Conservation (phyloP, 2,329 filamentous ascomycete genomes). For the Fusarium albidum region DNA sequence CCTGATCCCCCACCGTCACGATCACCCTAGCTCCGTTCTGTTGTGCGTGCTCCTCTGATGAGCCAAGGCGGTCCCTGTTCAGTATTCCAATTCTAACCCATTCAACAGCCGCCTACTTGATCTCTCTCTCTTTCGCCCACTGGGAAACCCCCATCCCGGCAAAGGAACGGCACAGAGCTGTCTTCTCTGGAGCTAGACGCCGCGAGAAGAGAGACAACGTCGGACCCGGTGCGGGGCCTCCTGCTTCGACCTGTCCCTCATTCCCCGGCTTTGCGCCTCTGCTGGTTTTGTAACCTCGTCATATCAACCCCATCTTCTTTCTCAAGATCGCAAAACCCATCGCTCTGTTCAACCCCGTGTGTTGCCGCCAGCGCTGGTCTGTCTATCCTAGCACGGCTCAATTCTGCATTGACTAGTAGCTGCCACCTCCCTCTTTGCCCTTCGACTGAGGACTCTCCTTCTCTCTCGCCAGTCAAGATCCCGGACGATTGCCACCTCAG, state of each 20-base stretch:
- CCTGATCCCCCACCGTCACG: constrained; percentile 38
- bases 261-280: constrained; percentile 33
- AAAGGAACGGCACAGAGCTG: constrained; percentile 32
- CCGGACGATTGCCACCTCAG: constrained; percentile 12
- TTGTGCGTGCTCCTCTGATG: constrained; percentile 33
- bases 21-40: constrained; percentile 22
- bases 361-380: constrained; percentile 4
- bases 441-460: constrained; percentile 6
- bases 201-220: constrained; percentile 42
- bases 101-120: constrained; percentile 27
- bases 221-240: constrained; percentile 37
- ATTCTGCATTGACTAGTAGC: constrained; percentile 1
- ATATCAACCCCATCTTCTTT: constrained; percentile 31
- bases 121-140: constrained; percentile 32
- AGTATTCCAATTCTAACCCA: constrained; percentile 33
- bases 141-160: constrained; percentile 35
- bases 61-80: constrained; percentile 33
- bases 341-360: constrained; percentile 16
- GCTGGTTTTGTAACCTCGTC: constrained; percentile 35
- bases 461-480: constrained; percentile 9
- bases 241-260: constrained; percentile 29
- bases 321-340: constrained; percentile 27
- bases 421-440: constrained; percentile 4
- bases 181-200: constrained; percentile 32
- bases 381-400: constrained; percentile 13